Evolutionary conservation across 2,329 filamentous ascomycete species (phyloP), one percentile per base, ranked within the genome.

Genomic region (Immersiporthe knoxdaviesiana): DNA sequence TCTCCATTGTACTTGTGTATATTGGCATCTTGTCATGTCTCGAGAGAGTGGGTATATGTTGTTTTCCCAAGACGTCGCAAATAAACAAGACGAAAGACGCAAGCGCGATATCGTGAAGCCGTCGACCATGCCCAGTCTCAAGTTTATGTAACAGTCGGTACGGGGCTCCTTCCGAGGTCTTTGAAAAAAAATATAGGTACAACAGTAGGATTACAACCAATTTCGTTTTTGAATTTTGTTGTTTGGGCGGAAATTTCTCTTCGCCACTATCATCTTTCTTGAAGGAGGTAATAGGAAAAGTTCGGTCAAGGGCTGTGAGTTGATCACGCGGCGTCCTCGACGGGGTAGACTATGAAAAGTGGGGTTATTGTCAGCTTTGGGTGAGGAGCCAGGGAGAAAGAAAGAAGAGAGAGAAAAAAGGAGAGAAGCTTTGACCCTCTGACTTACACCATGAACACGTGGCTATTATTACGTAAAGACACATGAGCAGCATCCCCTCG

Each of bases 391-490:
- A 18, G 6, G 12, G 16, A 18, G 8, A 35, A 35, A 35, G 8
- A 35, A 35, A 35, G 8, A 35, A 35, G 8, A 35, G 35, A 35
- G 24, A 27, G 18, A 18, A 44, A 44, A 18, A 18, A 21, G 16
- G 12, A 21, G 41, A 44, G 16, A 16, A 18, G 16, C 41, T 44
- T n/a, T n/a, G n/a, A n/a, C 5, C 41, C 14, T 14, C 14, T 18
- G 30, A 84, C 85, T 82, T 84, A 88, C 86, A 88, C 81, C 85
- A 88, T n/a, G 86, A 82, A 74, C 86, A 90, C 14, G 88, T 82
- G 14, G 91, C 92, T 75, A 96, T 94, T 66, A 96, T 96, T 54
- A 91, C 82, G 75, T 96, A 96, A 3, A 93, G 85, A 52, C 91
- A 92, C 65, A 94, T 91, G 44, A 96, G 79, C 69, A 95, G 80